These are phyloP conservation scores for Ettlia oleoabundans DNA, from an alignment of 139 green algal species.

Conservation along the genomic window DNA sequence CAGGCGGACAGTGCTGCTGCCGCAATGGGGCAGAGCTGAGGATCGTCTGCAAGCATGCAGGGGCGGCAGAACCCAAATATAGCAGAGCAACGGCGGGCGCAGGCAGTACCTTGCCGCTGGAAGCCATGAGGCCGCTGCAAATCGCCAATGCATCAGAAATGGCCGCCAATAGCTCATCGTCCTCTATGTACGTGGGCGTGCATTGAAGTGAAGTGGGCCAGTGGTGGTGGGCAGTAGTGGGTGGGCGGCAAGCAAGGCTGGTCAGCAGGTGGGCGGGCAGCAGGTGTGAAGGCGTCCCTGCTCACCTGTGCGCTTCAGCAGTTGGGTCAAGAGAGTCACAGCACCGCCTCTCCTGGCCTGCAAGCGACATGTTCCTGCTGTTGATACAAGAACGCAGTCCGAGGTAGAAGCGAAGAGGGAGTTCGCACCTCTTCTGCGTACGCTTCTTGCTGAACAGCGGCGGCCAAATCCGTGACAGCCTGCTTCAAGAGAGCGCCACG, in stretches of 20 bases:
- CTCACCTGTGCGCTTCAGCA: conserved; percentile 35
- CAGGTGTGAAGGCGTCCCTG: no score
- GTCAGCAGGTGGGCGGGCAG: no score
- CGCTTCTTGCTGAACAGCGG: conserved; percentile 14
- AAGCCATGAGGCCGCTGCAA: conserved; percentile 69
- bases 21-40: not conserved
- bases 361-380: not conserved
- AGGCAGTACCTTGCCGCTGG: conserved; percentile 56
- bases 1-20: not conserved
- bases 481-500: not conserved
- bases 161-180: conserved; percentile 64
- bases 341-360: conserved; percentile 5
- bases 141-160: conserved; percentile 61
- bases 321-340: conserved; percentile 4
- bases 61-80: no score
- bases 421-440: conserved; percentile 44
- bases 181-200: no score
- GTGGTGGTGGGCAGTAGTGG: not conserved
- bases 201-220: conserved; percentile 20
- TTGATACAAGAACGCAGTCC: no score
- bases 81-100: not conserved
- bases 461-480: not conserved
- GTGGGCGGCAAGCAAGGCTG: not conserved
- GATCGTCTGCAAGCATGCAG: not conserved
- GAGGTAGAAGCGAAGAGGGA: no score